Base-by-base conservation (phyloP, 2,329 filamentous ascomycete species). In the Verticillium nubilum region DNA sequence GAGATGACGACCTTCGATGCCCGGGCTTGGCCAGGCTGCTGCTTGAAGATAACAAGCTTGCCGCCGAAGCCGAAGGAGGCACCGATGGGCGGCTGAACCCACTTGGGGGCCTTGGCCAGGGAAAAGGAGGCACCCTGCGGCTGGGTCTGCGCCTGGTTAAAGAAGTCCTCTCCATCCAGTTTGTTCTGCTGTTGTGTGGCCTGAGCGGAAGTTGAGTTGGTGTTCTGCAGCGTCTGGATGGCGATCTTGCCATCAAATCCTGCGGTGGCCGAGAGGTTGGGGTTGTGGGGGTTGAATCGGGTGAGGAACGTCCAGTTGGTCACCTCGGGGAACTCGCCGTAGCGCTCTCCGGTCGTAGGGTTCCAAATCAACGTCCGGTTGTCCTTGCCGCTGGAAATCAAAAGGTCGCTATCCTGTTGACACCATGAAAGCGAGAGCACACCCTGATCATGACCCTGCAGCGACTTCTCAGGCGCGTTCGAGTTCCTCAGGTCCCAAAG, bases 231-330 rank as follows among this genome's bases (percentile, higher is more conserved):
- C 1, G 94, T 97, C 72, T 97, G 94, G 52, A 99, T 80, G 2
- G 90, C 88, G 63, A 99, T 97, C 76, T 96, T 97, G 67, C 96
- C 95, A 70, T 99, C 95, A 66, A 98, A 98, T 2, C 94, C 96
- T 10, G 96, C 95, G 19, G 95, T 98, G 19, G 96, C 96, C 56
- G 94, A 91, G 60, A 99, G 81, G 70, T 88, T 91, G 12, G 95
- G 94, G 73, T 99, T 97, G 66, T 91, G 87, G 29, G 95, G 95
- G 73, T 97, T 93, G 83, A 96, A 98, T 63, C 89, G 86, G 5
- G 95, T 97, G 71, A 94, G 88, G 79, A 99, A 99, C 5, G 93
- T 97, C 94, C 95, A 99, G 75, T 98, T 99, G n/a, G 94, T 97
- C 58, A 96, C 93, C 68, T 97, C 92, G 4, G 94, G 93, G 70